Percentiles rank a stretch among this genome's conserved stretches.
phyloP scores from a whole-genome alignment of 768 basidiomycete genomes.

The Boletus reticuloceps region DNA sequence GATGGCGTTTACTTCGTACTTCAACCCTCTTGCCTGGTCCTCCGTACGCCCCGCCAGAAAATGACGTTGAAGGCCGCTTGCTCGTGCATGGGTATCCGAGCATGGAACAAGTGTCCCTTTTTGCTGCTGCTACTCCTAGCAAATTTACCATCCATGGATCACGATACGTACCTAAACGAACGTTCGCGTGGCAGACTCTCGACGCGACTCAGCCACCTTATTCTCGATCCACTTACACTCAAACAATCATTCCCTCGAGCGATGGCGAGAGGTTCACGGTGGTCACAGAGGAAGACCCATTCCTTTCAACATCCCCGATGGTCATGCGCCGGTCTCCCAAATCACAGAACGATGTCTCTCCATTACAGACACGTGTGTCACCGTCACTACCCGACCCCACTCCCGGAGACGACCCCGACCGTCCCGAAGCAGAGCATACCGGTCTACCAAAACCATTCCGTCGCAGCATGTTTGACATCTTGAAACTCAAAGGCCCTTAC shows the following conservation, averaged over 20 bases:
- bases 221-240: conserved; percentile 1
- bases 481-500: conserved; percentile 13
- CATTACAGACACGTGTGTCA: conserved; percentile 4
- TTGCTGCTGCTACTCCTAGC: conserved; percentile 26
- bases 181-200: conserved; percentile 6
- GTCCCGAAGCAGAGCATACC: not conserved
- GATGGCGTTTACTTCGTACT: conserved; percentile 4
- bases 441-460: conserved; percentile 15
- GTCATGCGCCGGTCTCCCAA: not conserved
- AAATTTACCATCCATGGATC: conserved; percentile 30
- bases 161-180: conserved; percentile 18
- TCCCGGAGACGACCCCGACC: not conserved
- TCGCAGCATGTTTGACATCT: conserved; percentile 22
- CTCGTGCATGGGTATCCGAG: conserved; percentile 17
- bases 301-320: conserved; percentile 5
- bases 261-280: conserved; percentile 27
- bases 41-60: conserved; percentile 23
- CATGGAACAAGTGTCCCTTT: conserved; percentile 28
- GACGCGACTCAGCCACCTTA: not conserved
- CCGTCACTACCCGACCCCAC: not conserved
- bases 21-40: conserved; percentile 25
- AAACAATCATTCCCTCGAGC: conserved; percentile 18
- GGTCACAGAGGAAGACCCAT: conserved; percentile 22
- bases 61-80: conserved; percentile 13
- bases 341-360: not conserved